Base-by-base conservation (phyloP, 2,329 filamentous ascomycete genomes). In the Alternaria hordeiaustralica region DNA sequence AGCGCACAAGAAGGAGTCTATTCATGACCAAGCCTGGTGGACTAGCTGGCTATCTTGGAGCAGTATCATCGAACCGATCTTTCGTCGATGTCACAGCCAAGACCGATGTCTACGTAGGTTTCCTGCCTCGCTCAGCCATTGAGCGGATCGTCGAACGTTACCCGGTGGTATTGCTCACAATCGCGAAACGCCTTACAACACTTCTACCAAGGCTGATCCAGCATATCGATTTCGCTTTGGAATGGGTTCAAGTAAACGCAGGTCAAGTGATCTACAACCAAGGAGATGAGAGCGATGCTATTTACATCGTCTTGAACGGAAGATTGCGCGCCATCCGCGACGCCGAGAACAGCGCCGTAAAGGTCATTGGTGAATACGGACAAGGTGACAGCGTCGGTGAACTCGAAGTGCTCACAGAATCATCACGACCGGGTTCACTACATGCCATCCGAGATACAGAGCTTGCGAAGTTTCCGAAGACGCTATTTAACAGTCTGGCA, bases 311-410 rank as follows among this genome's bases (percentile, higher is more conserved):
- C 2, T 86, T 99, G 15, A 99, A 99, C 71, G 96, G 96, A 10
- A 92, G 96, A 15, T 82, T 99, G 18, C 88, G 96, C 59, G 87
- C 95, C 0, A 92, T 99, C 0, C 87, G 94, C 64, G 94, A 97
- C 71, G 89, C 89, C 13, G 89, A 91, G 50, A 91, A 92, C 67
- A 93, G 93, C 1, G 91, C 91, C 3, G 91, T 97, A 82, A 91
- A 90, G 49, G 94, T 97, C 12, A 88, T 93, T 55, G 95, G 93
- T 12, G 96, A 99, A 78, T 98, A 92, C 74, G 96, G 96, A 5
- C 96, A 99, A 80, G 96, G 96, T 9, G 96, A 99, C 77, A 99
- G 96, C 78, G 94, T 99, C 18, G 96, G 96, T 8, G 96, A 99
- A 78, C 87, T 99, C 2, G 96, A 99, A 78, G 96, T 99, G 30